Conservation (phyloP, 2,329 filamentous ascomycete species). For the Xylaria sp. region DNA sequence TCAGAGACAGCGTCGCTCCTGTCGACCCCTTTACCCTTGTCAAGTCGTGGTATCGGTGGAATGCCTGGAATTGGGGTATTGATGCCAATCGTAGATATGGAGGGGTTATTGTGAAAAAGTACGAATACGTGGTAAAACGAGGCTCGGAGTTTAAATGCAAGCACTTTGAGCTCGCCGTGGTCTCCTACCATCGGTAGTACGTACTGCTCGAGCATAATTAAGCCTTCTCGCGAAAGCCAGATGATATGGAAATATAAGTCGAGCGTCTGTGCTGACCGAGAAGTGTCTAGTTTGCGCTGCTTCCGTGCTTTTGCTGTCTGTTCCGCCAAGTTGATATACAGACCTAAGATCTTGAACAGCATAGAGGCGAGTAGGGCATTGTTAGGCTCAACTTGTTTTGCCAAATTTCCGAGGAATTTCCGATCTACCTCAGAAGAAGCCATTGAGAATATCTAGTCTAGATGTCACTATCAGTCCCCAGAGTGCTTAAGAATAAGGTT, state of each 20-base stretch:
- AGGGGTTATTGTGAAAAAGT: slow-evolving; percentile 90
- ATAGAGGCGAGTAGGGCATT: slow-evolving; percentile 83
- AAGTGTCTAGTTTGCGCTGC: slow-evolving; percentile 81
- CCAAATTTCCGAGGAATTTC: slow-evolving; percentile 92
- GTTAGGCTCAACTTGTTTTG: slow-evolving; percentile 78
- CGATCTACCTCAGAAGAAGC: slow-evolving; percentile 97
- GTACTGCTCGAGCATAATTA: slow-evolving; percentile 87
- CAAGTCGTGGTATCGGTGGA: slow-evolving; percentile 43
- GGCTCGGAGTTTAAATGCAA: slow-evolving; percentile 90
- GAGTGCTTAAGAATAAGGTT: not conserved
- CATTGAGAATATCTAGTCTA: slow-evolving; percentile 63
- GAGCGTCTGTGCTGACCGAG: slow-evolving; percentile 80
- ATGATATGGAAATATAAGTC: slow-evolving; percentile 89
- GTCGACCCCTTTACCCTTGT: slow-evolving; percentile 63
- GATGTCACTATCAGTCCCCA: not conserved
- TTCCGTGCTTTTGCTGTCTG: slow-evolving; percentile 86
- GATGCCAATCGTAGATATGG: slow-evolving; percentile 71
- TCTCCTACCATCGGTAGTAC: slow-evolving; percentile 85
- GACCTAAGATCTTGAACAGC: slow-evolving; percentile 89
- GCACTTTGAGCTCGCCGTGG: slow-evolving; percentile 84
- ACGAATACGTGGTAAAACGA: slow-evolving; percentile 98
- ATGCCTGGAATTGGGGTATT: slow-evolving; percentile 53
- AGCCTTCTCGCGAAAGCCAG: slow-evolving; percentile 92
- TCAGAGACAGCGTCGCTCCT: slow-evolving; percentile 57
- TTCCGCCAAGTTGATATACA: slow-evolving; percentile 87